Percentiles rank a stretch among this genome's conserved stretches.
Conservation (phyloP, 495 filamentous ascomycete genomes). For the Lophiostoma macrostomum region DNA sequence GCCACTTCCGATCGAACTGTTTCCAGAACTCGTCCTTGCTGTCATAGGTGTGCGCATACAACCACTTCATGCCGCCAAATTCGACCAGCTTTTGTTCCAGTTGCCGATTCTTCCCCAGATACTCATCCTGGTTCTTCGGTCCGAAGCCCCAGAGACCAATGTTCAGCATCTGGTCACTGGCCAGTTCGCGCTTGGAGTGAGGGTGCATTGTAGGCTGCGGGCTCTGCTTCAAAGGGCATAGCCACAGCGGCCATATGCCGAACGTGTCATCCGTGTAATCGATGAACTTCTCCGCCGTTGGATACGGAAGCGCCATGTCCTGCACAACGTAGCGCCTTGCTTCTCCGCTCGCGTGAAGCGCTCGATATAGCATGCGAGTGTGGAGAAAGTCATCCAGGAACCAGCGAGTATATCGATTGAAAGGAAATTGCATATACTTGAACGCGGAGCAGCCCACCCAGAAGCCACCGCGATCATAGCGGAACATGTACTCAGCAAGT, state of each 20-base stretch:
- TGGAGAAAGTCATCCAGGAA: conserved; percentile 62
- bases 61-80: conserved; percentile 66
- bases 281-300: conserved; percentile 48
- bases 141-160: conserved; percentile 56
- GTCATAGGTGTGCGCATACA: conserved; percentile 60
- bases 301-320: conserved; percentile 55
- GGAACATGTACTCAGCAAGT: conserved; percentile 58
- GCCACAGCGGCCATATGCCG: conserved; percentile 57
- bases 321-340: conserved; percentile 52
- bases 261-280: conserved; percentile 46
- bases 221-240: conserved; percentile 50
- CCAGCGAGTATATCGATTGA: conserved; percentile 53
- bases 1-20: conserved; percentile 43
- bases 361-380: conserved; percentile 61
- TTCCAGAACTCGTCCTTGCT: conserved; percentile 55
- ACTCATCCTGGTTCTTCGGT: conserved; percentile 40
- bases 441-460: conserved; percentile 57
- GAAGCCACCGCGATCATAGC: conserved; percentile 62
- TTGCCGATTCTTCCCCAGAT: conserved; percentile 59
- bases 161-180: conserved; percentile 49
- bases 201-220: conserved; percentile 42
- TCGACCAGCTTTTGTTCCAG: conserved; percentile 63
- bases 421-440: conserved; percentile 54
- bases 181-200: conserved; percentile 12
- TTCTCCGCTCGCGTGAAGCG: conserved; percentile 52